Conservation (phyloP, 805 yeast species). For the Danielia oregonensis region DNA sequence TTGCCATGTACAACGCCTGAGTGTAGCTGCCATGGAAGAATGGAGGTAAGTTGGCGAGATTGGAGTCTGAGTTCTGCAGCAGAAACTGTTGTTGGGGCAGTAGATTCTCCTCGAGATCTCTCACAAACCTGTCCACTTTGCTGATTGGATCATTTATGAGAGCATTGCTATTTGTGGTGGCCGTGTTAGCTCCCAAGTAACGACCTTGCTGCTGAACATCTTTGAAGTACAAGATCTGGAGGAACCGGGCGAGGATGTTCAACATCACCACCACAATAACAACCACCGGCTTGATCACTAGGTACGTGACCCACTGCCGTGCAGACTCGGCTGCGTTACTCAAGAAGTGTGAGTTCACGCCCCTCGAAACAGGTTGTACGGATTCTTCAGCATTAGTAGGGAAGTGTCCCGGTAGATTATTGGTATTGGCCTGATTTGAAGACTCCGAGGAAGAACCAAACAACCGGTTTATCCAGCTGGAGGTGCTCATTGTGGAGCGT, state of each 20-base stretch:
- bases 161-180: constrained; percentile 12
- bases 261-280: constrained; percentile 1
- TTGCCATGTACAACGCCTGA: constrained; percentile 69
- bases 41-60: constrained; percentile 26
- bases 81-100: constrained; percentile 20
- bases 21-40: constrained; percentile 77
- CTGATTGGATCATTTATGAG: constrained; percentile 46
- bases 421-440: neutral
- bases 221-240: constrained; percentile 5
- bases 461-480: neutral
- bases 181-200: constrained; percentile 4
- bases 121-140: constrained; percentile 48
- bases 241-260: neutral
- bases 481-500: neutral
- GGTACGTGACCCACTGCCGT: neutral
- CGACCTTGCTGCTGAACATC: constrained; percentile 5
- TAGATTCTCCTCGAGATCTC: constrained; percentile 47
- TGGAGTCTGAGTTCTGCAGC: constrained; percentile 8
- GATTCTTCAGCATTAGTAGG: constrained; percentile 1
- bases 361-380: neutral
- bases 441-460: neutral
- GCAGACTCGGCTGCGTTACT: neutral
- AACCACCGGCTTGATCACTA: constrained; percentile 5
- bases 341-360: neutral
- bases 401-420: constrained; percentile 7